These are phyloP conservation scores for Candida argentea DNA, from an alignment of 805 yeast genomes.

Conservation along the genomic window DNA sequence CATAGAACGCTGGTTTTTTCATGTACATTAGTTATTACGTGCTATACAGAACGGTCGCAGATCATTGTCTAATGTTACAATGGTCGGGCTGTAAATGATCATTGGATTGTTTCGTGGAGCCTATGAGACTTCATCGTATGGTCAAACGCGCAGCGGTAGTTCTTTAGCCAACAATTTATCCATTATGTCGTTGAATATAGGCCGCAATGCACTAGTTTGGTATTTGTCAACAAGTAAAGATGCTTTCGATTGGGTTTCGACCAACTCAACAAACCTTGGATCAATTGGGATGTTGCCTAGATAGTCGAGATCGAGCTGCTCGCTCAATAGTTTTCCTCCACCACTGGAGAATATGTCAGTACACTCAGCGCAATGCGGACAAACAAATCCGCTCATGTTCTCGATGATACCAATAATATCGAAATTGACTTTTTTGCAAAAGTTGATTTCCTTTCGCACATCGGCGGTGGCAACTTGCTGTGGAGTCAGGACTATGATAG, in stretches of 20 bases:
- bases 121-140: no score
- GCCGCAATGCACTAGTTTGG: constrained; percentile 24
- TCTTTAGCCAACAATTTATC: constrained; percentile 23
- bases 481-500: constrained; percentile 92
- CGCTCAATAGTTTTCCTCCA: constrained; percentile 75
- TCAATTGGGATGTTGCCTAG: constrained; percentile 90
- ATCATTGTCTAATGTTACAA: no score
- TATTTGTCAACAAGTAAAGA: constrained; percentile 23
- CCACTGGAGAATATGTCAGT: constrained; percentile 90
- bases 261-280: constrained; percentile 78
- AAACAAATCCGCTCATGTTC: constrained; percentile 93
- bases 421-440: constrained; percentile 79
- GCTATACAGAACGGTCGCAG: no score
- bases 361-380: constrained; percentile 89
- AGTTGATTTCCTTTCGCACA: constrained; percentile 87
- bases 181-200: constrained; percentile 25
- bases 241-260: constrained; percentile 50
- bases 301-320: constrained; percentile 49
- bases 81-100: no score
- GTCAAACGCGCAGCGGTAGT: constrained; percentile 15
- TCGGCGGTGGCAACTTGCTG: constrained; percentile 90
- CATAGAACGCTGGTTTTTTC: constrained; percentile 3
- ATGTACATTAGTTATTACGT: neutral
- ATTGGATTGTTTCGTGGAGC: no score
- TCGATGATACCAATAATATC: constrained; percentile 80